Evolutionary conservation across 78 protist species (phyloP).

Genomic region (Dictyostelium capitatum): DNA sequence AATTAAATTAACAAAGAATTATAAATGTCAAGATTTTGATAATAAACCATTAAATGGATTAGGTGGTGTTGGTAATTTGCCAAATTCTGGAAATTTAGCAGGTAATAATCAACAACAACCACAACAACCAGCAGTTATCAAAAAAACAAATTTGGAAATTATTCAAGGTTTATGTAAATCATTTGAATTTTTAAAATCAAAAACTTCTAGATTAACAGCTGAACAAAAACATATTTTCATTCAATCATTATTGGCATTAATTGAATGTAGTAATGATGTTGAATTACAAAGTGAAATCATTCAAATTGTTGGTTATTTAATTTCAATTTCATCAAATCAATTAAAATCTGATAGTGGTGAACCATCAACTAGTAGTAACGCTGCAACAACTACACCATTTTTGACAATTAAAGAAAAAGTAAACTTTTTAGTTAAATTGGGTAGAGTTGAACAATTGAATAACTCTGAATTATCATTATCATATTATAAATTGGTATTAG

Average conservation of each 20-base stretch:
- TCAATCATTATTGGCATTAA: constrained; percentile 26
- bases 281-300: constrained; percentile 56
- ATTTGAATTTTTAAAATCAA: constrained; percentile 32
- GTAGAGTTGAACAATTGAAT: constrained; percentile 48
- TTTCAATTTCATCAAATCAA: constrained; percentile 6
- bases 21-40: background rate
- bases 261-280: constrained; percentile 50
- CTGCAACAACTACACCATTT: background rate
- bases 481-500: constrained; percentile 49
- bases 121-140: background rate
- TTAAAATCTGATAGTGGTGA: background rate
- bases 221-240: constrained; percentile 75
- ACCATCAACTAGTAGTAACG: background rate
- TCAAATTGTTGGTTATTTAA: constrained; percentile 30
- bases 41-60: background rate
- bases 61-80: background rate
- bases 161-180: constrained; percentile 24
- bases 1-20: constrained; percentile 29
- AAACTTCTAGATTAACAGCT: constrained; percentile 10
- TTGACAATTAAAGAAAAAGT: constrained; percentile 69
- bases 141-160: constrained; percentile 34
- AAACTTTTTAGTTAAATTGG: constrained; percentile 66
- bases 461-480: background rate
- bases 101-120: background rate
- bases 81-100: background rate